Evolutionary conservation across 139 green algal species (phyloP).

Genomic region (Zygnema cylindricum): DNA sequence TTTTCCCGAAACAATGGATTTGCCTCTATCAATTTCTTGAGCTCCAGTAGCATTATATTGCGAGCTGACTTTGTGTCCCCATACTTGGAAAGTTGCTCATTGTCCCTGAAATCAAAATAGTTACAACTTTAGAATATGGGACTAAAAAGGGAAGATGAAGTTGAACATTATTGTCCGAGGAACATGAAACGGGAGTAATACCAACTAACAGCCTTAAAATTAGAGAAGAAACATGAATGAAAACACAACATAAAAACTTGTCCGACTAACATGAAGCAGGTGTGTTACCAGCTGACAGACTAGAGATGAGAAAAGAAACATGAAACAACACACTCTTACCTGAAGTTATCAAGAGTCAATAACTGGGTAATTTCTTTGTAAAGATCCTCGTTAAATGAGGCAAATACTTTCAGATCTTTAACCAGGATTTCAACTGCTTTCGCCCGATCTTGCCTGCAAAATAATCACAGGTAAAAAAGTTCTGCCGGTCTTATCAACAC

Average conservation of each 20-base stretch:
- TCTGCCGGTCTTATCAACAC: too few species aligned
- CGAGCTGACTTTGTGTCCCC: slow-evolving; percentile 60
- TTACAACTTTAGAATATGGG: too few species aligned
- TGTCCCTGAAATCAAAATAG: slow-evolving; percentile 61
- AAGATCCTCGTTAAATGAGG: slow-evolving; percentile 61
- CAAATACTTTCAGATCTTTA: slow-evolving; percentile 64
- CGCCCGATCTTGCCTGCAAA: slow-evolving; percentile 54
- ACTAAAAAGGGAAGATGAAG: too few species aligned
- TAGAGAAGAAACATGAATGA: background rate
- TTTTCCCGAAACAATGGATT: slow-evolving; percentile 61
- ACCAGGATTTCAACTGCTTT: slow-evolving; percentile 63
- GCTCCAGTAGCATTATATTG: slow-evolving; percentile 63
- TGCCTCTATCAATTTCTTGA: slow-evolving; percentile 64
- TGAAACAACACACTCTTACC: too few species aligned
- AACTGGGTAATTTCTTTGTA: slow-evolving; percentile 66
- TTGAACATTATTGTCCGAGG: too few species aligned
- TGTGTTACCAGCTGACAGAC: background rate
- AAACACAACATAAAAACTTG: background rate
- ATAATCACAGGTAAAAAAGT: too few species aligned
- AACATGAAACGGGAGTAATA: too few species aligned
- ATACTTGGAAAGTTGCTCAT: slow-evolving; percentile 64
- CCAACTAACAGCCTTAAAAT: background rate
- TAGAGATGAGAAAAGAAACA: background rate
- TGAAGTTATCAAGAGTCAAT: slow-evolving; percentile 63
- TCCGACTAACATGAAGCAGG: background rate